Base-by-base conservation (phyloP, 2,329 filamentous ascomycete genomes). In the Raffaelea albimanens region DNA sequence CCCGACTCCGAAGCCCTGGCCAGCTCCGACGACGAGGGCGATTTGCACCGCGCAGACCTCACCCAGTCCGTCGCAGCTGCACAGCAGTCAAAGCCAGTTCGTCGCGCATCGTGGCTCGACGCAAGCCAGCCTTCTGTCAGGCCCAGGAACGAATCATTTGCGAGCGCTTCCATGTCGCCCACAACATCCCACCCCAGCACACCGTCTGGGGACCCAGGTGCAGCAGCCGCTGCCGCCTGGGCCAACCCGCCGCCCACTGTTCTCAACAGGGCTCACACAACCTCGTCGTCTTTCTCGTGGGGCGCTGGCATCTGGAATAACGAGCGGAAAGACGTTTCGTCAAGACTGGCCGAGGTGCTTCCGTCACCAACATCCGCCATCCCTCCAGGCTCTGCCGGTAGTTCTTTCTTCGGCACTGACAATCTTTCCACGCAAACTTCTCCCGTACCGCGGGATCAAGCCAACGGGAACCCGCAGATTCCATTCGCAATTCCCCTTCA, bases 1-100 rank as follows among this genome's bases (percentile, higher is more conserved):
- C 91, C 91, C 20, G 93, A 97, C 61, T 96, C 90, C 3, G 91
- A 97, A 62, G 91, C 87, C 45, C 71, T 97, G 50, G 89, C 85
- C 45, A 97, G 91, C 55, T 96, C 90, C 13, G 93, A 97, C 63
- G 93, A 97, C 63, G 93, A 98, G 64, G 76, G 72, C 49, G 85
- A 95, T 51, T 74, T 80, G 60, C 73, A 77, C 55, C 72, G 72
- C 40, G 70, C 78, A 55, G 77, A 75, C 2, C 16, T 18, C 22
- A n/a, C 22, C 16, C 22, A 21, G 31, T 36, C 58, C 67, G 67
- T 62, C 50, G 59, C 63, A 21, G 22, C 44, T 29, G 25, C 43
- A 13, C 76, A 70, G 56, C 75, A 68, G 44, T 74, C 67, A 44
- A 86, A 82, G 57, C 78, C 84, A 42, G 76, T 75, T 22, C 80